Evolutionary conservation across 1,139 yeast species (phyloP), one percentile per base, ranked within the genome.

Genomic region (Kazachstania sp.): DNA sequence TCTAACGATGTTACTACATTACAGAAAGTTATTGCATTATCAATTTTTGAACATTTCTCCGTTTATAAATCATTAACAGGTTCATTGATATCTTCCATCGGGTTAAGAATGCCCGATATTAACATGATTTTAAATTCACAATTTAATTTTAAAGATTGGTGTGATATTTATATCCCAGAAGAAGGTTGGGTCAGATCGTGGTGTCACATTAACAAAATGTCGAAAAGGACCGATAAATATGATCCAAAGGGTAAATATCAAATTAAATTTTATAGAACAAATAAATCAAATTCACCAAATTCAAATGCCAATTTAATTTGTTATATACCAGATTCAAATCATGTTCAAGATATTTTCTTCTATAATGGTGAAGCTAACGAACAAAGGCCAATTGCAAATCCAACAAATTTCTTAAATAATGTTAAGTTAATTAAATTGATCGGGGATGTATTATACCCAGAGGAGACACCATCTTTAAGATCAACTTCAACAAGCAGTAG

Each of bases 101-200:
- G 66, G 3, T 36, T 57, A 13, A 49, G 49, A 40, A 52, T 63
- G 47, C 56, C 62, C 5, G 66, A 63, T 49, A 63, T 62, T 37
- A 56, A 58, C 44, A 40, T 61, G 16, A 51, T 63, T 5, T 44
- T 63, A 39, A 53, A 57, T 40, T 57, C 62, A 8, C 53, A 55
- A 29, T 60, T 50, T 40, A 59, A 55, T 46, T 63, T 57, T 46
- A 60, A 61, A 46, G 67, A 63, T 49, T 63, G 67, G 67, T 63
- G 67, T 44, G 61, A 60, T 44, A 52, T 61, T 19, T 56, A 59
- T 39, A 39, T 59, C 6, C 54, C 56, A 31, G 64, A 54, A 7
- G 55, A 54, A 47, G 60, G 60, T 29, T 63, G 65, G 64, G 55
- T 59, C 4, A 61, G 59, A 48, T 54, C 58, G 11, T 63, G 66